These are phyloP conservation scores for Symbiotaphrina buchneri DNA, from an alignment of 495 filamentous ascomycete genomes.

Conservation along the genomic window DNA sequence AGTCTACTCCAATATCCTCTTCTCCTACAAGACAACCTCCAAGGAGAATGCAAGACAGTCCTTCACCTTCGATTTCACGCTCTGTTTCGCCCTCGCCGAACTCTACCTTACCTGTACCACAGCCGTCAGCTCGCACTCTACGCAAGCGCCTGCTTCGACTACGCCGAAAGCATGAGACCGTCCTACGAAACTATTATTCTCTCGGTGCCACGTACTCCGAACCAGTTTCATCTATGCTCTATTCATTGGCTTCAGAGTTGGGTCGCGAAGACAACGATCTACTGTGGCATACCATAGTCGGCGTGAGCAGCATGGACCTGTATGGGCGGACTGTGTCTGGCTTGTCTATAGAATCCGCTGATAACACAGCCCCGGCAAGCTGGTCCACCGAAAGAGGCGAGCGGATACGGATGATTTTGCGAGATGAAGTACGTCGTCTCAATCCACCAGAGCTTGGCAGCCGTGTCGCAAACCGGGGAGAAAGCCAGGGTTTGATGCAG, in stretches of 20 bases:
- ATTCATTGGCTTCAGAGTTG: constrained; percentile 82
- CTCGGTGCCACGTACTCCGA: constrained; percentile 82
- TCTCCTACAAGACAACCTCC: constrained; percentile 13
- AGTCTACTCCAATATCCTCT: constrained; percentile 26
- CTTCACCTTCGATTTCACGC: constrained; percentile 20
- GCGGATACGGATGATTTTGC: constrained; percentile 58
- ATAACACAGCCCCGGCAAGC: constrained; percentile 24
- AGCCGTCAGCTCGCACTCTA: constrained; percentile 43
- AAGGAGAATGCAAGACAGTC: constrained; percentile 1
- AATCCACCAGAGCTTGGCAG: constrained; percentile 55
- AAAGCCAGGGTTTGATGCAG: constrained; percentile 57
- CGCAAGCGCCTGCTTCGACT: constrained; percentile 48
- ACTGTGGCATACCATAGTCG: constrained; percentile 85
- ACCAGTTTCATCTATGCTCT: constrained; percentile 80
- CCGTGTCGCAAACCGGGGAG: constrained; percentile 24
- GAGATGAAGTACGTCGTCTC: constrained; percentile 85
- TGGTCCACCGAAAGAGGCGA: constrained; percentile 72
- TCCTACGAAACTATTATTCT: constrained; percentile 59
- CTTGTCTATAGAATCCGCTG: constrained; percentile 40
- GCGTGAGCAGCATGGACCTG: constrained; percentile 74
- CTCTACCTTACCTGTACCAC: constrained; percentile 24
- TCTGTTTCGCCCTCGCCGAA: constrained; percentile 21
- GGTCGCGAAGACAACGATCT: constrained; percentile 93
- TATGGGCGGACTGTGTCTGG: constrained; percentile 71
- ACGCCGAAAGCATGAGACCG: constrained; percentile 48